phyloP scores from a whole-genome alignment of 805 yeast genomes.

The Naumovozyma baii region DNA sequence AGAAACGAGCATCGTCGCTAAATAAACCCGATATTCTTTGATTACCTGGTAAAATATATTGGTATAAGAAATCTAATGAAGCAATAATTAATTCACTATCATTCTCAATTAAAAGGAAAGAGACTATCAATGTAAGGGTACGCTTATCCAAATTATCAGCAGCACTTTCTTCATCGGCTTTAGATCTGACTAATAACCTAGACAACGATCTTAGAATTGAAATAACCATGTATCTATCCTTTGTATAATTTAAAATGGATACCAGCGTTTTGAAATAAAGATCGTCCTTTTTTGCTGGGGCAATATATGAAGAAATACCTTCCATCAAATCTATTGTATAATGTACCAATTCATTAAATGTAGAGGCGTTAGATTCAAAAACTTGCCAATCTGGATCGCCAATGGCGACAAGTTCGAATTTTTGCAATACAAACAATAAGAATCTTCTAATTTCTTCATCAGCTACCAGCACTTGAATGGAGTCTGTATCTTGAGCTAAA shows the following conservation, averaged over 20 bases:
- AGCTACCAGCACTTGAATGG: slow-evolving; percentile 67
- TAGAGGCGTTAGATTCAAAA: slow-evolving; percentile 27
- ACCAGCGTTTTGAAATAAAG: slow-evolving; percentile 47
- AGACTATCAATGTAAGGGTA: slow-evolving; percentile 45
- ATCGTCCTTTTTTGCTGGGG: slow-evolving; percentile 66
- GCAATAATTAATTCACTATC: slow-evolving; percentile 67
- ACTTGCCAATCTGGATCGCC: slow-evolving; percentile 21
- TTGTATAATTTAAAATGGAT: slow-evolving; percentile 38
- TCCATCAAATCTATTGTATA: slow-evolving; percentile 76
- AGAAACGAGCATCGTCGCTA: slow-evolving; percentile 38
- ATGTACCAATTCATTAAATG: slow-evolving; percentile 48
- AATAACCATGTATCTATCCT: slow-evolving; percentile 62
- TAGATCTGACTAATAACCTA: slow-evolving; percentile 60
- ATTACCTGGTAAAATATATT: slow-evolving; percentile 58
- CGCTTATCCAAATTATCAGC: slow-evolving; percentile 39
- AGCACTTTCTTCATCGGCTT: slow-evolving; percentile 38
- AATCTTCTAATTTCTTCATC: slow-evolving; percentile 38
- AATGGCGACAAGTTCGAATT: slow-evolving; percentile 12
- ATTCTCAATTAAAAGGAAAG: slow-evolving; percentile 43
- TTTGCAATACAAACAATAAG: slow-evolving; percentile 30
- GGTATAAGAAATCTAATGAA: slow-evolving; percentile 72
- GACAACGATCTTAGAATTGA: slow-evolving; percentile 68
- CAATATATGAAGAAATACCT: slow-evolving; percentile 69
- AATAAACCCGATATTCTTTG: slow-evolving; percentile 46
- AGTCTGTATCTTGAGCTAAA: slow-evolving; percentile 69